Conservation (phyloP, 2,329 filamentous ascomycete species). For the Verticillium alfalfae region DNA sequence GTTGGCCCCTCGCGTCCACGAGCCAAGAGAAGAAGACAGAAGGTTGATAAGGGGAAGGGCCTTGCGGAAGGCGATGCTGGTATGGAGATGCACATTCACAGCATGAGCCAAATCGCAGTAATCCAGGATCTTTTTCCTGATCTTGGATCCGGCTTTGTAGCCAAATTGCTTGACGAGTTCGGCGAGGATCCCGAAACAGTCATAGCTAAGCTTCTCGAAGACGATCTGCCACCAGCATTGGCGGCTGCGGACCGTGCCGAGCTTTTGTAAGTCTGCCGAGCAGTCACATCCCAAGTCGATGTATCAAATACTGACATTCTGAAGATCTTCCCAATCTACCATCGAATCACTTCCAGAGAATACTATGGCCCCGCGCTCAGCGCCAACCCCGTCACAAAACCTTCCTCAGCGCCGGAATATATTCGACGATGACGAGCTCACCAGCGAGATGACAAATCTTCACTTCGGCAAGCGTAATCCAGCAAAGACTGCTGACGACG, state of each 20-base stretch:
- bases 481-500: slow-evolving; percentile 61
- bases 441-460: slow-evolving; percentile 60
- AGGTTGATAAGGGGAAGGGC: slow-evolving; percentile 58
- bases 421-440: slow-evolving; percentile 77
- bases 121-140: slow-evolving; percentile 93
- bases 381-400: slow-evolving; percentile 38
- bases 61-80: slow-evolving; percentile 28
- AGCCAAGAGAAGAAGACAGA: slow-evolving; percentile 37
- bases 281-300: background rate
- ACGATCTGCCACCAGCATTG: slow-evolving; percentile 66
- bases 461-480: slow-evolving; percentile 72
- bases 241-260: slow-evolving; percentile 58
- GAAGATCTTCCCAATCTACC: slow-evolving; percentile 15
- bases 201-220: slow-evolving; percentile 75
- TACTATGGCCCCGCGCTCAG: slow-evolving; percentile 53
- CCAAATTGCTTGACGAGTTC: slow-evolving; percentile 75
- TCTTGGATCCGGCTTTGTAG: slow-evolving; percentile 75
- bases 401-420: slow-evolving; percentile 62
- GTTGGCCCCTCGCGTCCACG: slow-evolving; percentile 42
- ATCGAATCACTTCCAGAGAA: slow-evolving; percentile 8
- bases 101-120: slow-evolving; percentile 78
- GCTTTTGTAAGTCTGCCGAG: slow-evolving; percentile 43
- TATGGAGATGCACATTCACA: slow-evolving; percentile 65
- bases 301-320: slow-evolving; percentile 13
- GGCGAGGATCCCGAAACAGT: slow-evolving; percentile 71